phyloP scores from a whole-genome alignment of 495 filamentous ascomycete species.

The Penicillium coffeae region DNA sequence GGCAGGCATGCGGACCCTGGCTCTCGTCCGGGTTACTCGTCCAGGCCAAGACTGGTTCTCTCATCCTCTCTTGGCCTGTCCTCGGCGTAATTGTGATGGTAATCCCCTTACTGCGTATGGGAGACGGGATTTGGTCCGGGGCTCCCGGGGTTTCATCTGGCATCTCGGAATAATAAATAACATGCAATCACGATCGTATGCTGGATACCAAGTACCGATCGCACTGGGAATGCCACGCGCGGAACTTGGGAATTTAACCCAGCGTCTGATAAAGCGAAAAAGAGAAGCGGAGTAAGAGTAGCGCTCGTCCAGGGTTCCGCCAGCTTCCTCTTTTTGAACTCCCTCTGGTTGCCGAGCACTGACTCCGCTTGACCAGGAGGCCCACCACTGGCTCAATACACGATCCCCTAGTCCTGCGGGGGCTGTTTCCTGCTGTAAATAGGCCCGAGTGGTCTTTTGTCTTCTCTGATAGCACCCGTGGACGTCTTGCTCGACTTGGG shows the following conservation, averaged over 20 bases:
- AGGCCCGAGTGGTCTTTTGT: background rate
- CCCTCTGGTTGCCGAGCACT: background rate
- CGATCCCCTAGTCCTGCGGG: constrained; percentile 19
- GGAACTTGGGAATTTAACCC: no score
- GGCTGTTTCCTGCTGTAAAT: constrained; percentile 12
- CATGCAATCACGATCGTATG: no score
- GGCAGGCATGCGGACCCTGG: no score
- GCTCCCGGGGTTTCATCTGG: background rate
- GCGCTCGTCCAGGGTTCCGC: background rate
- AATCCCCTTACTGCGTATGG: background rate
- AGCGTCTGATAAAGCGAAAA: no score
- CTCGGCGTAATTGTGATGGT: background rate
- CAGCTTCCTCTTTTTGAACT: background rate
- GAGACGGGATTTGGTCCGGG: background rate
- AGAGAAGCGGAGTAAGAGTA: no score
- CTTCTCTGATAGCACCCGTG: no score
- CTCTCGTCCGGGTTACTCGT: no score
- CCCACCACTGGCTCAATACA: constrained; percentile 3
- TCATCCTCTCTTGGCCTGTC: background rate
- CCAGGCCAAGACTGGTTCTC: no score
- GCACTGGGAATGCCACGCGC: no score
- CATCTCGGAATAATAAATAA: background rate
- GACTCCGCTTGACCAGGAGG: constrained; percentile 1
- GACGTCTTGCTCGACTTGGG: no score
- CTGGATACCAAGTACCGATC: no score